Evolutionary conservation across 768 basidiomycete species (phyloP).

Genomic region (Chalciporus chontae): DNA sequence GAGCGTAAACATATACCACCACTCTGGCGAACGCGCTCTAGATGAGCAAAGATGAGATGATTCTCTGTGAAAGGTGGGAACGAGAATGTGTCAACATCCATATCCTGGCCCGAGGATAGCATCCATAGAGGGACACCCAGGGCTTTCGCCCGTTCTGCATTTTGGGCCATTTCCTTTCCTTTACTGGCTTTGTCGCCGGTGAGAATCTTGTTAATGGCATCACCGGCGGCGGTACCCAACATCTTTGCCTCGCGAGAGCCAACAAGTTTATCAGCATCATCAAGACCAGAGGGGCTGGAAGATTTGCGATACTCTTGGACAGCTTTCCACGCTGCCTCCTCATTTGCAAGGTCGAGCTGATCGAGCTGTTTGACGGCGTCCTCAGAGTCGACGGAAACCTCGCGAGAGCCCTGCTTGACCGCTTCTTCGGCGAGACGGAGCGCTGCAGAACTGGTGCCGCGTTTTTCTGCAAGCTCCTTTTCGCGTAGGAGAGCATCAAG

Average conservation of each 20-base stretch:
- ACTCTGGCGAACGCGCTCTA: slow-evolving; percentile 31
- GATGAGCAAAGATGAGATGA: slow-evolving; percentile 24
- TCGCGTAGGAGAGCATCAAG: slow-evolving; percentile 54
- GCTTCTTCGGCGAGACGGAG: slow-evolving; percentile 45
- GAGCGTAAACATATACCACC: slow-evolving; percentile 32
- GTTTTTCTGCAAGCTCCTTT: slow-evolving; percentile 35
- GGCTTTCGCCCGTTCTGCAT: slow-evolving; percentile 15
- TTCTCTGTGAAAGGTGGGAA: slow-evolving; percentile 10
- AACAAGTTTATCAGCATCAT: slow-evolving; percentile 32
- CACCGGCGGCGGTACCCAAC: slow-evolving; percentile 32
- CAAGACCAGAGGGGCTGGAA: slow-evolving; percentile 9
- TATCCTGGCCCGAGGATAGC: slow-evolving; percentile 14
- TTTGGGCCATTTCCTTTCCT: slow-evolving; percentile 26
- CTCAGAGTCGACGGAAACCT: slow-evolving; percentile 15
- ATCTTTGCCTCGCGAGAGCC: slow-evolving; percentile 33
- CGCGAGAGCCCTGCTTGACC: slow-evolving; percentile 29
- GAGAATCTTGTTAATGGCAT: slow-evolving; percentile 45
- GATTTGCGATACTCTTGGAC: slow-evolving; percentile 26
- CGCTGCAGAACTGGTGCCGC: slow-evolving; percentile 37
- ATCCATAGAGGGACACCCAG: slow-evolving; percentile 34
- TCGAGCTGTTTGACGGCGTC: slow-evolving; percentile 21
- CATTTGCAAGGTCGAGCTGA: slow-evolving; percentile 29
- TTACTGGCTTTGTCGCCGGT: slow-evolving; percentile 35
- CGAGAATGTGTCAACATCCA: slow-evolving; percentile 17
- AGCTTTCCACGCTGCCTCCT: slow-evolving; percentile 39